Base-by-base conservation (phyloP, 2,329 filamentous ascomycete species). In the Neonectria ditissima region DNA sequence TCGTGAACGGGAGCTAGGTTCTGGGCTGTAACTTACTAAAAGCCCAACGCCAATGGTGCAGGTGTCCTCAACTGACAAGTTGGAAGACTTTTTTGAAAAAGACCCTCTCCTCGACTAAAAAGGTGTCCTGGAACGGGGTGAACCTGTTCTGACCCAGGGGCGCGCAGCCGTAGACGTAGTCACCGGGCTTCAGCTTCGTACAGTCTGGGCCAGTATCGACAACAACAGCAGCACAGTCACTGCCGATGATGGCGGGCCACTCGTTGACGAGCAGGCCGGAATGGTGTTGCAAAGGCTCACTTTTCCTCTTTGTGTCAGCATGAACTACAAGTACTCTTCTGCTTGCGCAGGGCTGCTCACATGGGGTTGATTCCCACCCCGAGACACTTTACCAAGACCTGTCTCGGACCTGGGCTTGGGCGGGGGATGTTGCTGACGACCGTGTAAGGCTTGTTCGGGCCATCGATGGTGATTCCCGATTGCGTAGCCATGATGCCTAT, bases 191-290 rank as follows among this genome's bases (percentile, higher is more conserved):
- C 52, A 81, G 71, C 55, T 71, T 77, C 6, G 55, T 65, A 41
- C 76, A 75, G 16, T 68, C 70, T 2, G 69, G 55, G 0, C 78
- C 78, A 18, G 72, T 61, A 14, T 76, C 74, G 20, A 76, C 55
- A 3, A 80, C 77, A 5, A 75, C 53, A 7, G 77, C 79, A 2
- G 71, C 73, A 10, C 73, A 77, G 48, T 81, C 79, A 47, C 77
- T 80, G 14, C 79, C 79, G 0, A 80, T 66, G 14, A 81, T 72
- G 2, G 77, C 77, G 1, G 79, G 79, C 72, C 74, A 80, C 6
- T 69, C 65, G 0, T 55, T 67, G 10, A 80, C 63, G 3, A 81
- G 68, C 0, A 75, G 39, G 10, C 79, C 80, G 0, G 71, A 72
- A 3, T 71, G 63, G 43, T 76, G 75, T 69, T 80, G 79, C 45